A percentile compares a stretch with the other conserved stretches of the same genome.
phyloP scores from a whole-genome alignment of 2,329 filamentous ascomycete genomes.

The Phialemonium atrogriseum region DNA sequence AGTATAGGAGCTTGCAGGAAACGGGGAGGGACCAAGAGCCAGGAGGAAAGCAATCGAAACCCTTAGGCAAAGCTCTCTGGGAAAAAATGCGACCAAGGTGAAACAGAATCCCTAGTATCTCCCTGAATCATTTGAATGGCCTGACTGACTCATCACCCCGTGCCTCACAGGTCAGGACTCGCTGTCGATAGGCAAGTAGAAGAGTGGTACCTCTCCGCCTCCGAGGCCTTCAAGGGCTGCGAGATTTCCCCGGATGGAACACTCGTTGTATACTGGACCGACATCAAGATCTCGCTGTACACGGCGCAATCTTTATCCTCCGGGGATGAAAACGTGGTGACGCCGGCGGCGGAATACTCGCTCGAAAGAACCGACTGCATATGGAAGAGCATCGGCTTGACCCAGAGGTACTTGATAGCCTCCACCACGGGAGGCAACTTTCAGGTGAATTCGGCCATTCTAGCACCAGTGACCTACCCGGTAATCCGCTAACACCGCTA shows the following conservation, averaged over 20 bases:
- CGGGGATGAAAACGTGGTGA: constrained; percentile 1
- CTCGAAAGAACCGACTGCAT: constrained; percentile 11
- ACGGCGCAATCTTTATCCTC: constrained; percentile 13
- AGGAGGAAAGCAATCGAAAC: too few species aligned
- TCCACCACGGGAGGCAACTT: constrained; percentile 13
- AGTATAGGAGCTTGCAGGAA: constrained; percentile 3
- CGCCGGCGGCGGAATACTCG: constrained; percentile 6
- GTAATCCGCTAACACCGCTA: neutral
- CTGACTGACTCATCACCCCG: too few species aligned
- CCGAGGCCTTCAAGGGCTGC: constrained; percentile 17
- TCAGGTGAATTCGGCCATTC: constrained; percentile 5
- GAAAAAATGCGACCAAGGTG: constrained; percentile 6
- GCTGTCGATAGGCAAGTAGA: constrained; percentile 9
- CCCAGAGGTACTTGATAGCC: constrained; percentile 13
- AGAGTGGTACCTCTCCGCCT: constrained; percentile 9
- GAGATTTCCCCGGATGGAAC: constrained; percentile 18
- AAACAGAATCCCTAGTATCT: too few species aligned
- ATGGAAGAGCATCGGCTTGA: constrained; percentile 13
- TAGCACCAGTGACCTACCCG: neutral
- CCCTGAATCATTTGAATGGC: too few species aligned
- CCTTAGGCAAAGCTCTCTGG: too few species aligned
- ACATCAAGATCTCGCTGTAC: constrained; percentile 17
- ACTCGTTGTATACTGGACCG: constrained; percentile 20
- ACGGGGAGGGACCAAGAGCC: too few species aligned
- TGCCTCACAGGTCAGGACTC: neutral